Conservation (phyloP, 1,284 basidiomycete genomes). For the Singerocomus rubriflavus region DNA sequence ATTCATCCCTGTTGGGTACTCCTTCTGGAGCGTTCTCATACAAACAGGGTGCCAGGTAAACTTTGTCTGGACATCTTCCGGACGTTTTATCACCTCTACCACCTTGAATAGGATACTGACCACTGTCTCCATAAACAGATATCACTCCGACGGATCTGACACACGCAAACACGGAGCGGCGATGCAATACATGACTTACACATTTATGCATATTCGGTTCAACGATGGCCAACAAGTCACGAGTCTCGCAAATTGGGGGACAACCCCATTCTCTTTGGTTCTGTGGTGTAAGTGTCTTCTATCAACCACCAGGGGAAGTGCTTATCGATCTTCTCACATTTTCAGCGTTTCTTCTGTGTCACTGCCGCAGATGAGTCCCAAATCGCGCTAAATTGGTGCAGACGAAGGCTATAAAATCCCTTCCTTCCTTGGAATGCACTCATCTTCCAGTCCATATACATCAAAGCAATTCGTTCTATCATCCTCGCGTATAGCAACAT, state of each 20-base stretch:
- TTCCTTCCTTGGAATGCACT: too few species aligned
- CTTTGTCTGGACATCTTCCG: neutral
- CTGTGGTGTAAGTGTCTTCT: neutral
- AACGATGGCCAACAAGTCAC: neutral
- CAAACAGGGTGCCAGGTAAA: neutral
- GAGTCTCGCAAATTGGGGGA: neutral
- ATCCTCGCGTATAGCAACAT: too few species aligned
- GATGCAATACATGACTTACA: neutral
- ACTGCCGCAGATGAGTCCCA: too few species aligned
- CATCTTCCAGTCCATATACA: too few species aligned
- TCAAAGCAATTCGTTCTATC: too few species aligned
- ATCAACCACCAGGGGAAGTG: neutral
- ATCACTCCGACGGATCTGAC: neutral
- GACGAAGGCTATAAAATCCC: too few species aligned
- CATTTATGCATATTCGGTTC: neutral
- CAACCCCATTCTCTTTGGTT: neutral
- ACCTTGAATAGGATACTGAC: neutral
- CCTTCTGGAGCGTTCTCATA: neutral
- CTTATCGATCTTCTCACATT: too few species aligned
- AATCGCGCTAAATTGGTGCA: too few species aligned
- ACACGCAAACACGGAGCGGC: neutral
- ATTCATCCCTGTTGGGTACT: neutral
- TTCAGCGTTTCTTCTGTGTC: too few species aligned
- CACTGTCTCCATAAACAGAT: neutral
- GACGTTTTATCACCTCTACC: neutral